Base-by-base conservation (phyloP, 2,329 filamentous ascomycete genomes). In the Trichoderma guizhouense region DNA sequence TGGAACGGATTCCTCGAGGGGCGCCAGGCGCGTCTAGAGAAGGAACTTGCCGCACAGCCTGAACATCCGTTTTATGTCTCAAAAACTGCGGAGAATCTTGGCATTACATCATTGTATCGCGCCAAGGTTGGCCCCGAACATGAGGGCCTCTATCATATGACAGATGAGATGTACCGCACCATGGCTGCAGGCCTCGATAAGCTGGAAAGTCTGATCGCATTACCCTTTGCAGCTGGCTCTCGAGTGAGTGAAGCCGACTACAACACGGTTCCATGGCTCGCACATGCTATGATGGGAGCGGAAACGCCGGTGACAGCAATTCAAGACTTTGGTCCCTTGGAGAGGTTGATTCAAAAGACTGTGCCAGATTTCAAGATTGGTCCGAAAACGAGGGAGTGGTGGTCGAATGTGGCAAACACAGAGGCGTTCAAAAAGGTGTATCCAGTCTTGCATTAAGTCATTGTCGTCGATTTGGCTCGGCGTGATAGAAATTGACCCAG, bases 161-260 rank as follows among this genome's bases (percentile, higher is more conserved):
- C 72, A 3, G 28, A 69, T 2, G 47, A 71, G 1, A 51, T 34
- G 47, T 73, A 76, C 51, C 32, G 39, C 9, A 36, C 26, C 11
- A 71, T 76, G 34, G 74, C 74, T 12, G 51, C 58, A n/a, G 72
- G 74, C 39, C 53, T 75, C 58, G 65, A 68, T 21, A 73, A 71
- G 51, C 69, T 76, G 4, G 74, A 76, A 24, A 24, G 57, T 2
- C 47, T 73, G 53, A 67, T 75, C 8, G 71, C 64, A 5, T 69
- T 75, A 1, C 75, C 74, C 1, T 76, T 66, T 36, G 74, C 74
- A 2, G 74, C 74, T n/a, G 74, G 74, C 28, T 69, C 71, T 7
- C 26, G 47, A 4, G 14, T 76, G 26, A 73, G 73, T 12, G 74
- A 76, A 47, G 74, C 74, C 14, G 74, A 76, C 21, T 69, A 74